A percentile compares a stretch with the other conserved stretches of the same genome.
Conservation (phyloP, 208 protist genomes). For the Leishmania martiniquensis region DNA sequence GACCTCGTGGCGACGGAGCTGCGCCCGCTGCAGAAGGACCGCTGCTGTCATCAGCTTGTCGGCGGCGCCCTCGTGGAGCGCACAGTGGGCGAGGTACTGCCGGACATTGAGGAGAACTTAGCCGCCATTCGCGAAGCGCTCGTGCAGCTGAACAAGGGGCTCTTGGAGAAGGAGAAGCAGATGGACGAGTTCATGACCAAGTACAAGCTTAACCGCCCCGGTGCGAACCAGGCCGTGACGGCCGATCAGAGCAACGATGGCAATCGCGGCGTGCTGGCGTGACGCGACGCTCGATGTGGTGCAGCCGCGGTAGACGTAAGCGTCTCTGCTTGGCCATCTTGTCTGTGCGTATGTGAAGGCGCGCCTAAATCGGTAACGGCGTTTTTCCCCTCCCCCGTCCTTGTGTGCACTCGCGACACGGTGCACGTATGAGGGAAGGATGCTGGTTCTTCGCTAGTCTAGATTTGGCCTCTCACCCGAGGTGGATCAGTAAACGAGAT, state of each 20-base stretch:
- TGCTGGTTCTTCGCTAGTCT: neutral
- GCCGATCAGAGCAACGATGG: constrained; percentile 30
- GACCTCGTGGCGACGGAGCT: constrained; percentile 90
- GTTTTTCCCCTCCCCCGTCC: neutral
- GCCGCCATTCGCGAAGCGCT: constrained; percentile 75
- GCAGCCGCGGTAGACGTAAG: neutral
- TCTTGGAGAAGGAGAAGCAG: constrained; percentile 80
- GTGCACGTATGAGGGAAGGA: neutral
- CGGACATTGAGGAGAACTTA: constrained; percentile 93
- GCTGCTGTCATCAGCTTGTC: constrained; percentile 95
- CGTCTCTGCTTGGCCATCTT: neutral
- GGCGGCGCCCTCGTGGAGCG: constrained; percentile 95
- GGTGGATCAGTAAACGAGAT: neutral
- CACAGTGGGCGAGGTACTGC: constrained; percentile 95
- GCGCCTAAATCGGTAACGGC: constrained; percentile 5
- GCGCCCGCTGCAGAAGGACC: constrained; percentile 80
- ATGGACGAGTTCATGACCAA: constrained; percentile 89
- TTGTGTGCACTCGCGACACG: neutral
- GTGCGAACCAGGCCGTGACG: constrained; percentile 40
- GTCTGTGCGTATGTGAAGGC: neutral
- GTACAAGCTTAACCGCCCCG: constrained; percentile 70
- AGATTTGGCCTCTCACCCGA: neutral
- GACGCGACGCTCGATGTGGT: constrained; percentile 14
- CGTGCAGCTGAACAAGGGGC: constrained; percentile 71
- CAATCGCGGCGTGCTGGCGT: constrained; percentile 74